Percentiles rank a stretch among this genome's conserved stretches.
phyloP scores from a whole-genome alignment of 108 stramenopile species.

The Nitzschia palea region DNA sequence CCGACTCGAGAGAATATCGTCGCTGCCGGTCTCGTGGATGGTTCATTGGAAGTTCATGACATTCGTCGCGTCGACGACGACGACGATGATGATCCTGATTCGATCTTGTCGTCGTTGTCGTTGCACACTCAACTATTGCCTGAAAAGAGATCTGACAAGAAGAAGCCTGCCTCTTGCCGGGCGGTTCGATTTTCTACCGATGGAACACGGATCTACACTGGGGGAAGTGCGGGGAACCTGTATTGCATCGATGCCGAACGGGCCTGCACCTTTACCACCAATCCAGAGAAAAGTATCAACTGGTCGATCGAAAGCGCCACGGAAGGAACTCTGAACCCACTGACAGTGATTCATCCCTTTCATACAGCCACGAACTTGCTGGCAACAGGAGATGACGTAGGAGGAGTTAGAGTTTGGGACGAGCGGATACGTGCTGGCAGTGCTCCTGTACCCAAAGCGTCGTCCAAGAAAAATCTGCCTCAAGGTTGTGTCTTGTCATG shows the following conservation, averaged over 20 bases:
- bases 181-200: constrained; percentile 60
- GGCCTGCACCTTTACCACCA: constrained; percentile 45
- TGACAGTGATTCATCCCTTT: constrained; percentile 63
- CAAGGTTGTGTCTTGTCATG: constrained; percentile 62
- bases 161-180: constrained; percentile 49
- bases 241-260: constrained; percentile 60
- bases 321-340: constrained; percentile 37
- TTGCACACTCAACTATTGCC: constrained; percentile 43
- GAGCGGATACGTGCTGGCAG: constrained; percentile 42
- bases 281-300: constrained; percentile 31
- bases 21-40: constrained; percentile 82
- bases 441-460: neutral
- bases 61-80: constrained; percentile 39
- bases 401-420: constrained; percentile 83
- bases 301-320: constrained; percentile 70
- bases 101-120: constrained; percentile 71
- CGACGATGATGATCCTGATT: constrained; percentile 66
- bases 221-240: constrained; percentile 68
- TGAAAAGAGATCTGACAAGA: constrained; percentile 21
- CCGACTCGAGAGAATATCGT: constrained; percentile 52
- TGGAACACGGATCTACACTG: constrained; percentile 67
- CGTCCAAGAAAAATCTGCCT: constrained; percentile 17
- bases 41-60: constrained; percentile 82
- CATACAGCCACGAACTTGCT: constrained; percentile 49
- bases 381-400: constrained; percentile 83